Base-by-base conservation (phyloP, 495 filamentous ascomycete species). In the Neurospora cerealis region DNA sequence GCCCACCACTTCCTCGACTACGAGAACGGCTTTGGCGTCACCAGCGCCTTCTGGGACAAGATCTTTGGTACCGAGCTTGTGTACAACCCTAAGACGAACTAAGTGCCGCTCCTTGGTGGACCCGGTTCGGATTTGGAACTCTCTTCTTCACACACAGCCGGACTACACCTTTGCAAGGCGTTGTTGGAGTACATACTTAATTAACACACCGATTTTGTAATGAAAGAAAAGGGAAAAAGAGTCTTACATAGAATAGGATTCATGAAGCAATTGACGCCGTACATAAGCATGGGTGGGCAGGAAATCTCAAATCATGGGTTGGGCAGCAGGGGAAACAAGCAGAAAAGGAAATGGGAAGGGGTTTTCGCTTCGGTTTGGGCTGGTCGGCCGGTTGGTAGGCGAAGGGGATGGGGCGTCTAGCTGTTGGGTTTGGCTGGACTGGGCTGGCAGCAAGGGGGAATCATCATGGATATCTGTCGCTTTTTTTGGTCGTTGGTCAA, bases 11-110 rank as follows among this genome's bases (percentile, higher is more conserved):
- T 96, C 80, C 91, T 93, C 36, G 96, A 99, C 78, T 98, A 92
- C 80, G 92, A 98, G 81, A 94, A 96, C 74, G 96, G 96, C n/a
- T 99, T 98, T 75, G 96, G 96, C 32, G 96, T 99, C 37, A 98
- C 96, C n/a, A 97, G 93, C 84, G 89, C 91, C 46, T 96, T 99
- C 88, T 99, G 96, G 96, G 96, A 99, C 80, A 83, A 82, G 11
- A 83, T 98, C 2, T 99, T 99, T 79, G 92, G 93, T 69, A 99
- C 96, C 21, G 92, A 96, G 83, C 83, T 99, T 34, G 81, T 60
- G n/a, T 54, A 36, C 48, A 79, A 84, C 2, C 85, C 86, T 36
- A 93, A 93, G 86, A 82, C 86, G 38, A 84, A 88, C 75, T 93
- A 85, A 80, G 77, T 21, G 34, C 54, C 54, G 6, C 24, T 32